Percentiles rank a stretch among this genome's conserved stretches.
phyloP scores from a whole-genome alignment of 768 basidiomycete species.

The Kwoniella pini region DNA sequence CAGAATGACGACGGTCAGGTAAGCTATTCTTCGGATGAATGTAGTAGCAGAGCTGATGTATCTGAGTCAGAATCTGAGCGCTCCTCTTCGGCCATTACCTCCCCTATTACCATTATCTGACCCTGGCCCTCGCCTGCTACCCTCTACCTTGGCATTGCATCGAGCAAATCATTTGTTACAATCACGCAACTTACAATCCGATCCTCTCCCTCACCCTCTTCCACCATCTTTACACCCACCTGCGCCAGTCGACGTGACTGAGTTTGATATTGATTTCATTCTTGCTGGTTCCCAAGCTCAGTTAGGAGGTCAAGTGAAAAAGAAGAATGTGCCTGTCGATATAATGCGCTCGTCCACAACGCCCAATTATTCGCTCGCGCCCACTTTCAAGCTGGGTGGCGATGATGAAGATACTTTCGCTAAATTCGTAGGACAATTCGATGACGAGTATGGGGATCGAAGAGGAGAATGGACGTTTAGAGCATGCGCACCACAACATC shows the following conservation, averaged over 20 bases:
- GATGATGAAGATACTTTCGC: conserved; percentile 55
- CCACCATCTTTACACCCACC: conserved; percentile 53
- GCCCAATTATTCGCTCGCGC: conserved; percentile 21
- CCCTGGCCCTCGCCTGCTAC: conserved; percentile 52
- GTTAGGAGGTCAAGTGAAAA: conserved; percentile 33
- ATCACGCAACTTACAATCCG: conserved; percentile 46
- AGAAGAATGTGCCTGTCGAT: conserved; percentile 28
- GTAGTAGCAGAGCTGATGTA: conserved; percentile 1
- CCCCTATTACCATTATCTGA: conserved; percentile 53
- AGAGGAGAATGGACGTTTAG: conserved; percentile 55
- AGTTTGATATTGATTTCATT: conserved; percentile 57
- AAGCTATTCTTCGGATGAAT: conserved; percentile 1
- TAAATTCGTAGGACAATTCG: conserved; percentile 55
- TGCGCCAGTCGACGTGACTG: conserved; percentile 52
- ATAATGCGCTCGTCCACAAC: conserved; percentile 5
- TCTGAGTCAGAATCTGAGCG: conserved; percentile 3
- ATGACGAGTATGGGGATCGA: conserved; percentile 54
- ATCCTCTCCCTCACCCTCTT: conserved; percentile 52
- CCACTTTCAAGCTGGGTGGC: conserved; percentile 42
- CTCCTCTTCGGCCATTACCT: conserved; percentile 43
- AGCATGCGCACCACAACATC: conserved; percentile 23
- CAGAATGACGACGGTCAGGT: conserved; percentile 3
- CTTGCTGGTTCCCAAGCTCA: conserved; percentile 51
- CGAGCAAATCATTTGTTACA: conserved; percentile 52
- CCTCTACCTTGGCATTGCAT: conserved; percentile 51